Percentiles rank a stretch among this genome's conserved stretches.
Conservation (phyloP, 306 rosid genomes). For the Sindora glabra region DNA sequence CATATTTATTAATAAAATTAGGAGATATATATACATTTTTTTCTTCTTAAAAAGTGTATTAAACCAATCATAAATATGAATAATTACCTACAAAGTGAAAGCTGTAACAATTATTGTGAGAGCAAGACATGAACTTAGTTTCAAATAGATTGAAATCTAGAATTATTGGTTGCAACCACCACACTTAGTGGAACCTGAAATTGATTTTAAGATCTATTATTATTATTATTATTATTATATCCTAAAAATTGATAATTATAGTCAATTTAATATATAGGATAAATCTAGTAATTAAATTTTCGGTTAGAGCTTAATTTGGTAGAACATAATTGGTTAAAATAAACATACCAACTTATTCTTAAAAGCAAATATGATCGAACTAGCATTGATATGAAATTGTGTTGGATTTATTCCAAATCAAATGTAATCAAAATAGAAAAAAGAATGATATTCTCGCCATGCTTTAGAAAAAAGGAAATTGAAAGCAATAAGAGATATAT, state of each 20-base stretch:
- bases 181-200: constrained; percentile 84
- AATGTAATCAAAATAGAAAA: too few species aligned
- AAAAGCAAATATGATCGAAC: constrained; percentile 86
- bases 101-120: constrained; percentile 63
- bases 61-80: not conserved
- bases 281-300: not conserved
- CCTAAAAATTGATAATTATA: constrained; percentile 36
- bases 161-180: constrained; percentile 68
- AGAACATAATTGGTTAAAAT: not conserved
- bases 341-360: constrained; percentile 81
- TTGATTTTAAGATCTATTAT: too few species aligned
- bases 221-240: constrained; percentile 15
- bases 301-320: not conserved
- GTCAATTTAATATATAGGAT: too few species aligned
- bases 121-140: constrained; percentile 77
- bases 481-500: too few species aligned
- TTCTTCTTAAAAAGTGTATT: not conserved
- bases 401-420: too few species aligned
- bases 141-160: constrained; percentile 78
- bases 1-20: not conserved
- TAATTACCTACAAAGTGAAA: constrained; percentile 65
- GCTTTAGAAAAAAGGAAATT: too few species aligned
- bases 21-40: too few species aligned
- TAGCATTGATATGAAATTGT: too few species aligned
- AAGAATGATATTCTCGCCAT: too few species aligned